Base-by-base conservation (phyloP, 768 basidiomycete species). In the Omphalotus guepiniiformis region DNA sequence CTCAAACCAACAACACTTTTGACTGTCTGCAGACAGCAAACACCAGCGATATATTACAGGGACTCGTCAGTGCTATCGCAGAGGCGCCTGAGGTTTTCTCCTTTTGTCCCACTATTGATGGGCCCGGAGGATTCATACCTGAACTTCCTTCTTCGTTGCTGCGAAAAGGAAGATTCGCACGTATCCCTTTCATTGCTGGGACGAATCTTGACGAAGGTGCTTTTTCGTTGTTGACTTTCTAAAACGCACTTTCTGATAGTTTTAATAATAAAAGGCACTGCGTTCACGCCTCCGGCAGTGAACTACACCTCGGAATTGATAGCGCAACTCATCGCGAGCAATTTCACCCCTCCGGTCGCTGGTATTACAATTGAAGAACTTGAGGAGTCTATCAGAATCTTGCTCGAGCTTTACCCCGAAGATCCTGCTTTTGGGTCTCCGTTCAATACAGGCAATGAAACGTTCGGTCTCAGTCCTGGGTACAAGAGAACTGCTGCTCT, bases 131-230 rank as follows among this genome's bases (percentile, higher is more conserved):
- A 1, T 42, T 76, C 2, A 55, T 71, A 30, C 68, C 68, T 1
- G 74, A 70, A 38, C 50, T 64, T 8, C 66, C 70, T 5, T 73
- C 73, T 2, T 58, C 47, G 25, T 58, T 72, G 6, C 36, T 61
- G 18, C 51, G 63, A 41, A 2, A 54, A 41, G 52, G 70, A 0
- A 47, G 52, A 3, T 65, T 64, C 30, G 52, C 60, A 3, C 55
- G 56, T 15, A 48, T 78, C 2, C 74, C 75, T 0, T 72, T 74
- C 51, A 75, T 78, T 22, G 57, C 70, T 38, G 74, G 75, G 12
- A 69, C 69, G 4, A 65, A 62, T 50, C 57, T 70, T 3, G 74
- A 78, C 53, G 75, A 76, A 65, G 74, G 76, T 74, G 30, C 11
- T 21, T 16, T 9, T 34, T 21, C 16, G n/a, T 27, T 19, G 12